phyloP scores from a whole-genome alignment of 495 filamentous ascomycete species.

The Massariosphaeria phaeospora region DNA sequence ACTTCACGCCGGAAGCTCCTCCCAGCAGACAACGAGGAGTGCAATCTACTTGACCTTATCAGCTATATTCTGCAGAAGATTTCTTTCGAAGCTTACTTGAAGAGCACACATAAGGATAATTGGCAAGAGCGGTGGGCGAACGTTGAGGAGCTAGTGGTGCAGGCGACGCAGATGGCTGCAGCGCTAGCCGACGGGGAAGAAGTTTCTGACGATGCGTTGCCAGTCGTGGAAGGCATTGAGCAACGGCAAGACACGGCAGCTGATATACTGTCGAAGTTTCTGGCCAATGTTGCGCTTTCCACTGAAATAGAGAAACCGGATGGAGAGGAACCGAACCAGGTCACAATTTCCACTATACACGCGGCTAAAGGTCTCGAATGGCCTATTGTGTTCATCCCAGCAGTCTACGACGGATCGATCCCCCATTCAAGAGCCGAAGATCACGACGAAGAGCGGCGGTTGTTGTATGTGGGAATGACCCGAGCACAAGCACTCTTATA shows the following conservation, averaged over 20 bases:
- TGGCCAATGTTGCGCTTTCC: conserved; percentile 84
- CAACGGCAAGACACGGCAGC: conserved; percentile 59
- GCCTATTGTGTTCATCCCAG: conserved; percentile 94
- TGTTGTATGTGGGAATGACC: conserved; percentile 98
- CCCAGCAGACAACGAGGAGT: conserved; percentile 41
- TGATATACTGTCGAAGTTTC: conserved; percentile 69
- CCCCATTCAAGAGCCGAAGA: conserved; percentile 93
- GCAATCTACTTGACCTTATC: conserved; percentile 64
- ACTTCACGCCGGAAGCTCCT: conserved; percentile 55
- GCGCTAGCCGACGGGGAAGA: conserved; percentile 43
- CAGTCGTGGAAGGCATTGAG: conserved; percentile 67
- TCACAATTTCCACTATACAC: conserved; percentile 96
- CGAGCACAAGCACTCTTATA: conserved; percentile 88
- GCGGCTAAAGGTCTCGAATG: conserved; percentile 96
- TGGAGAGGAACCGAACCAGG: conserved; percentile 55
- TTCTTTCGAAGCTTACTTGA: conserved; percentile 66
- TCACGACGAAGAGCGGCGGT: conserved; percentile 77
- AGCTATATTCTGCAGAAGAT: conserved; percentile 69
- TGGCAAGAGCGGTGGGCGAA: conserved; percentile 81
- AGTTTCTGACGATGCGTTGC: conserved; percentile 62
- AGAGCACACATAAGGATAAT: conserved; percentile 65
- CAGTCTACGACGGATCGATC: conserved; percentile 85
- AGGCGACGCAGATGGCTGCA: conserved; percentile 62
- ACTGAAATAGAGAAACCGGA: conserved; percentile 63
- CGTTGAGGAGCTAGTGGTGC: conserved; percentile 76